These are phyloP conservation scores for Petrea volubilis DNA, from an alignment of 257 asterid genomes.

Conservation along the genomic window DNA sequence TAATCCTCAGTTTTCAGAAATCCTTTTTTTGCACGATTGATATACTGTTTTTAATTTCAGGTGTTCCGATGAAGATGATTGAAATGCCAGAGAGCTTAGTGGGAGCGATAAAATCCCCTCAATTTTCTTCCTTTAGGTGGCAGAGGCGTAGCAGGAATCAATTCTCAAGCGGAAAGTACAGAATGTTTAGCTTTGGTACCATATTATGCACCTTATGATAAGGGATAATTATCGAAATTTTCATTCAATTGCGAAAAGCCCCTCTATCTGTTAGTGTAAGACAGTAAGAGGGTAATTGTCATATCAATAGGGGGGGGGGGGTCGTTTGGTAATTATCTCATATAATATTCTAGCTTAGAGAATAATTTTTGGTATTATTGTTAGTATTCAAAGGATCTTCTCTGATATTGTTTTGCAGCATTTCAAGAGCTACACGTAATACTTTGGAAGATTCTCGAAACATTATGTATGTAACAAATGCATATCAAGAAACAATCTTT, in stretches of 20 bases:
- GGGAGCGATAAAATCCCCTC: background rate
- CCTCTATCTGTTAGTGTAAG: too few species aligned
- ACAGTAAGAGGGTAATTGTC: too few species aligned
- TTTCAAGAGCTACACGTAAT: conserved; percentile 3
- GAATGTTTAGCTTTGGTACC: background rate
- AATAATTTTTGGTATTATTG: background rate
- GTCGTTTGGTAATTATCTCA: too few species aligned
- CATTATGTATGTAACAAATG: conserved; percentile 3
- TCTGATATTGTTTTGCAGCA: conserved; percentile 14
- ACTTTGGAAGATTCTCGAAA: conserved; percentile 27
- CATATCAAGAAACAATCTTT: background rate
- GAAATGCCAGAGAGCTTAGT: conserved; percentile 10
- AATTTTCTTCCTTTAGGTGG: background rate
- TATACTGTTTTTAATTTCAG: background rate
- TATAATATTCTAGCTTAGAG: background rate
- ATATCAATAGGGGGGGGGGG: too few species aligned
- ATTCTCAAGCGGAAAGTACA: conserved; percentile 10
- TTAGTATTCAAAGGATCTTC: background rate
- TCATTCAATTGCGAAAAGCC: too few species aligned
- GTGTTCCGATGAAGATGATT: conserved; percentile 26
- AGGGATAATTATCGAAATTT: too few species aligned
- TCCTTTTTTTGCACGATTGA: background rate
- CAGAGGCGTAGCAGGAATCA: background rate
- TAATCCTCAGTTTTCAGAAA: background rate
- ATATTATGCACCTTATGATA: too few species aligned